phyloP scores from a whole-genome alignment of 805 yeast species.

The Candida schatavii region DNA sequence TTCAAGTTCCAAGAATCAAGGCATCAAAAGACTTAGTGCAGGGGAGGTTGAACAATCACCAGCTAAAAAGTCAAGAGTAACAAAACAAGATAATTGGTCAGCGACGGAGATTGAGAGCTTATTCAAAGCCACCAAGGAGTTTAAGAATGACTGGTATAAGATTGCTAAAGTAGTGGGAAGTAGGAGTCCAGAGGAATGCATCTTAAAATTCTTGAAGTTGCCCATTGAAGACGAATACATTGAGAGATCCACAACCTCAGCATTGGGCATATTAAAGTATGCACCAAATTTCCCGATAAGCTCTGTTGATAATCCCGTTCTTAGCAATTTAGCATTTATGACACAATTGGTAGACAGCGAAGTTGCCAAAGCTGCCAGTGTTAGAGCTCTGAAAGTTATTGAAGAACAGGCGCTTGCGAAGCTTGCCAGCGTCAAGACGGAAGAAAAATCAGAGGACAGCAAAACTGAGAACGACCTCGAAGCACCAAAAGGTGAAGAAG shows the following conservation, averaged over 20 bases:
- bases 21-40: conserved; percentile 5
- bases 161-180: conserved; percentile 65
- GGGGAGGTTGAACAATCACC: conserved; percentile 15
- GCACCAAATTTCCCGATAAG: conserved; percentile 84
- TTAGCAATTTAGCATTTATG: conserved; percentile 88
- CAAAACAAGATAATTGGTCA: conserved; percentile 53
- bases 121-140: conserved; percentile 58
- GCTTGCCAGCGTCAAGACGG: conserved; percentile 30
- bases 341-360: conserved; percentile 82
- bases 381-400: conserved; percentile 51
- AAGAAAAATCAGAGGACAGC: conserved; percentile 8
- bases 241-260: conserved; percentile 36
- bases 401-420: conserved; percentile 42
- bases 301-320: conserved; percentile 86
- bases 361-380: conserved; percentile 79
- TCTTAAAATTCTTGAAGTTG: conserved; percentile 70
- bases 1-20: neutral
- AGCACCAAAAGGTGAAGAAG: conserved; percentile 8
- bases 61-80: conserved; percentile 15
- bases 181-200: conserved; percentile 75
- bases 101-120: conserved; percentile 58
- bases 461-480: conserved; percentile 6
- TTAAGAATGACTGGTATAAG: conserved; percentile 75
- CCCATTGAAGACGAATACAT: conserved; percentile 79
- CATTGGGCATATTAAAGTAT: conserved; percentile 71